A percentile compares a stretch with the other conserved stretches of the same genome.
phyloP scores from a whole-genome alignment of 148 eudicot species.

The Pouteria glomerata region DNA sequence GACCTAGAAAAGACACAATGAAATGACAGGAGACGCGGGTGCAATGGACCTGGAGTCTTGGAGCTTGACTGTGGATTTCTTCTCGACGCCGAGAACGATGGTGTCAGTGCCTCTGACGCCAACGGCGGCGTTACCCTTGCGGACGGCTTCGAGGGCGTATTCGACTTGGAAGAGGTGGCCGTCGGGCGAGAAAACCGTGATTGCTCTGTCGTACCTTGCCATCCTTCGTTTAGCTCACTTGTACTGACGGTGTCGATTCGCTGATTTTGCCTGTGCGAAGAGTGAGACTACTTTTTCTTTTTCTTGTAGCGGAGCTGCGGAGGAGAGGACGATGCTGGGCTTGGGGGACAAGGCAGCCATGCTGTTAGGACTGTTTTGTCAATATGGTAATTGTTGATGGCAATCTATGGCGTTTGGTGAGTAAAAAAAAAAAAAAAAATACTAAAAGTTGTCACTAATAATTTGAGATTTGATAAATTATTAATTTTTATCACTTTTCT shows the following conservation, averaged over 20 bases:
- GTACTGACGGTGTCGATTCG: neutral
- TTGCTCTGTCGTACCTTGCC: constrained; percentile 97
- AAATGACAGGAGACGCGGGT: neutral
- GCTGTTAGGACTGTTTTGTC: neutral
- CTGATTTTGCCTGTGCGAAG: neutral
- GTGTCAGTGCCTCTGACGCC: constrained; percentile 87
- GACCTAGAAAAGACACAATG: neutral
- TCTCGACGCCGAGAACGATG: constrained; percentile 89
- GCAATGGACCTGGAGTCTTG: constrained; percentile 88
- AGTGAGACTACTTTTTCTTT: neutral
- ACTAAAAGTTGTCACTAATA: too few relatives aligned
- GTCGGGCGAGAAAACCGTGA: constrained; percentile 95
- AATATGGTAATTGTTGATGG: neutral
- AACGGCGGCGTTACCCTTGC: constrained; percentile 97
- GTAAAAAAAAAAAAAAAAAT: neutral
- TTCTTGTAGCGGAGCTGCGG: neutral
- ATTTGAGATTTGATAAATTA: too few relatives aligned
- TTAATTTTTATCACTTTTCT: too few relatives aligned
- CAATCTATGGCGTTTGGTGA: neutral
- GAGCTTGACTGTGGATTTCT: constrained; percentile 87
- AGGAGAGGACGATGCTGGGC: neutral
- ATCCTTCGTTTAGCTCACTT: constrained; percentile 15
- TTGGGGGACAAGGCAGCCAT: constrained; percentile 1
- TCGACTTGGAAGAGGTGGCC: constrained; percentile 98
- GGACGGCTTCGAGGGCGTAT: constrained; percentile 95